phyloP scores from a whole-genome alignment of 495 filamentous ascomycete species.

The Trichocladium uniseriatum region DNA sequence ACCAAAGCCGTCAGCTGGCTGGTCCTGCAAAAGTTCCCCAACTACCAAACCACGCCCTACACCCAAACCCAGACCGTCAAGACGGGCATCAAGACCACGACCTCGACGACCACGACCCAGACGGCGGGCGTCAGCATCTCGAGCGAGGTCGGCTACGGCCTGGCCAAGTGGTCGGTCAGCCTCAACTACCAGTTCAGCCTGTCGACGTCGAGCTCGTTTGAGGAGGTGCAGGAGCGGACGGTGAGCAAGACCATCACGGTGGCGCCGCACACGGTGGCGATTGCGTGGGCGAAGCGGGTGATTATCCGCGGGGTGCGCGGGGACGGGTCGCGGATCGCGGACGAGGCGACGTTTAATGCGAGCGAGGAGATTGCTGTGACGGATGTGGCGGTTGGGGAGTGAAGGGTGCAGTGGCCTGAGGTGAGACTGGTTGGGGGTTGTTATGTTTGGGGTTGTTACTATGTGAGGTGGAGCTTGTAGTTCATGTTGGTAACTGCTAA shows the following conservation, averaged over 20 bases:
- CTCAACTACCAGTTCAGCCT: not conserved
- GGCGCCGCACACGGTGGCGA: not conserved
- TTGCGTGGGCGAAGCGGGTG: not conserved
- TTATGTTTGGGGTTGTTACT: too few species aligned
- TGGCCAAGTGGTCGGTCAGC: conserved; percentile 1
- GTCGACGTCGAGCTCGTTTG: not conserved
- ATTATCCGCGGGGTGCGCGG: not conserved
- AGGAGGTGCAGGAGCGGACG: not conserved
- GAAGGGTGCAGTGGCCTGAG: too few species aligned
- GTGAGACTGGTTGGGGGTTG: too few species aligned
- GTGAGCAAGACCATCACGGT: not conserved
- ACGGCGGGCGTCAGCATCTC: not conserved
- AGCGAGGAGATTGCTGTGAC: not conserved
- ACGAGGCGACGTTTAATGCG: not conserved
- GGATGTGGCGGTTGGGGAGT: too few species aligned
- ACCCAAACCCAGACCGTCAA: not conserved
- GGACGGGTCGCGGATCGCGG: not conserved
- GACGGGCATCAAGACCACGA: not conserved
- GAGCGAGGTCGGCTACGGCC: not conserved
- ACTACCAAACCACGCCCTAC: not conserved
- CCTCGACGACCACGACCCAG: not conserved
- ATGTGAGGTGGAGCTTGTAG: too few species aligned
- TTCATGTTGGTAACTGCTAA: too few species aligned
- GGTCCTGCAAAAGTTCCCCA: not conserved
- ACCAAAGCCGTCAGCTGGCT: not conserved